Percentiles rank a stretch among this genome's conserved stretches.
phyloP scores from a whole-genome alignment of 75 land plant species.

The Selaginella tamariscina region DNA sequence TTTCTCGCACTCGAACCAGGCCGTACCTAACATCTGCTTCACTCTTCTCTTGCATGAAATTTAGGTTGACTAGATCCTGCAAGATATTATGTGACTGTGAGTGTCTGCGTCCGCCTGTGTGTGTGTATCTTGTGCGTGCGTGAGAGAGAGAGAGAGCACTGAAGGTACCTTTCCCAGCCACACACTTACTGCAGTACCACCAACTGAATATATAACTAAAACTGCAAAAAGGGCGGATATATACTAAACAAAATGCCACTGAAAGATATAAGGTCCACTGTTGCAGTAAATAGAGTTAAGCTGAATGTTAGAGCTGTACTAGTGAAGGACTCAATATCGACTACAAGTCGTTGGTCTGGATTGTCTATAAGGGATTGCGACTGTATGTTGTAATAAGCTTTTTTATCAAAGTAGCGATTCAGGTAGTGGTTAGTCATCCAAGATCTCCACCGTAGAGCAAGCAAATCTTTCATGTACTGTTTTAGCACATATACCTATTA shows the following conservation, averaged over 20 bases:
- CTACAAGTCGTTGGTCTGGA: slow-evolving; percentile 5
- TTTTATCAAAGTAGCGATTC: not conserved
- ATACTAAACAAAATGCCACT: slow-evolving; percentile 4
- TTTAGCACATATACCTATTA: not conserved
- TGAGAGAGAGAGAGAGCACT: not conserved
- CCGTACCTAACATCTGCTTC: slow-evolving; percentile 4
- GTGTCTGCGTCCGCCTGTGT: too few relatives aligned
- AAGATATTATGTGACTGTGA: too few relatives aligned
- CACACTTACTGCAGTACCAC: slow-evolving; percentile 12
- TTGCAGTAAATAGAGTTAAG: not conserved
- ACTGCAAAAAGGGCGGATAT: slow-evolving; percentile 12
- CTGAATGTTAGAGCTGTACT: not conserved
- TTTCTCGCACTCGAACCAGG: slow-evolving; percentile 7
- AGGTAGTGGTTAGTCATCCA: slow-evolving; percentile 10
- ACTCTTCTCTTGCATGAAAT: slow-evolving; percentile 1
- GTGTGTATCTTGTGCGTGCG: too few relatives aligned
- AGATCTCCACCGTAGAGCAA: slow-evolving; percentile 2
- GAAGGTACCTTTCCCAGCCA: slow-evolving; percentile 4
- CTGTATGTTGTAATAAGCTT: not conserved
- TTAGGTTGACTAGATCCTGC: slow-evolving; percentile 3
- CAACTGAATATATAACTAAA: not conserved
- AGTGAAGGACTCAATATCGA: not conserved
- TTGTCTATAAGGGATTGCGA: not conserved
- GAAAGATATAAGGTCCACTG: slow-evolving; percentile 8
- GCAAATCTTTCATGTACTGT: not conserved